Evolutionary conservation across 306 rosid genomes (phyloP), one percentile per base, ranked within the genome.

Genomic region (Luffa aegyptiaca): DNA sequence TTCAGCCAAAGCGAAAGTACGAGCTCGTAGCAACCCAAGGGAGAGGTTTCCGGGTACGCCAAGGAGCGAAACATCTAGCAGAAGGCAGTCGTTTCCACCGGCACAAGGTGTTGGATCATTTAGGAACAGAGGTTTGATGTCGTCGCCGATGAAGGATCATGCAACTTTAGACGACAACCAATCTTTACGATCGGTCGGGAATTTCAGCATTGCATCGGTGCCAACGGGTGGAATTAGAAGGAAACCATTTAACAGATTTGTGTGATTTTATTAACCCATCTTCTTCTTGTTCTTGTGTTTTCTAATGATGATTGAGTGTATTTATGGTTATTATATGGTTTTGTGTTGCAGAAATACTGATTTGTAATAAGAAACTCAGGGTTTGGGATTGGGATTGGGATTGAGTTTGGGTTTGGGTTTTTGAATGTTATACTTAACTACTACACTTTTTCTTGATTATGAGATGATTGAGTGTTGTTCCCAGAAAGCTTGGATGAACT

Each of bases 241-340:
- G 87, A 93, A 86, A 89, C 99, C 99, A 61, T 96, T 96, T 91
- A 91, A 92, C 89, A 85, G 99, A 96, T 93, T 93, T 88, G 99
- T 90, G 98, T 96, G 99, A 96, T 90, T 13, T 31, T 0, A 82
- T 72, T 46, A 73, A 48, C 61, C 78, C 31, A 1, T 70, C 2
- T 16, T 41, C 36, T 69, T 73, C 61, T 49, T 71, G 76, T 46
- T 73, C 61, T 7, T 73, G 45, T 73, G 61, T 73, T 73, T 73
- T 73, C 10, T 46, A 71, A 73, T 33, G 61, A 73, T 73, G 21
- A 8, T 73, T 2, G 77, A 46, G 78, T 73, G 78, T 73, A 49
- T 73, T 31, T 73, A 73, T 35, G 31, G 21, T 49, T 35, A 71
- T 49, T 35, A 71, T 71, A 71, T 71, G 57, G 76, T 71, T 73